Evolutionary conservation across 2,329 filamentous ascomycete genomes (phyloP), one percentile per base, ranked within the genome.

Genomic region (Aspergillus pseudonomiae): DNA sequence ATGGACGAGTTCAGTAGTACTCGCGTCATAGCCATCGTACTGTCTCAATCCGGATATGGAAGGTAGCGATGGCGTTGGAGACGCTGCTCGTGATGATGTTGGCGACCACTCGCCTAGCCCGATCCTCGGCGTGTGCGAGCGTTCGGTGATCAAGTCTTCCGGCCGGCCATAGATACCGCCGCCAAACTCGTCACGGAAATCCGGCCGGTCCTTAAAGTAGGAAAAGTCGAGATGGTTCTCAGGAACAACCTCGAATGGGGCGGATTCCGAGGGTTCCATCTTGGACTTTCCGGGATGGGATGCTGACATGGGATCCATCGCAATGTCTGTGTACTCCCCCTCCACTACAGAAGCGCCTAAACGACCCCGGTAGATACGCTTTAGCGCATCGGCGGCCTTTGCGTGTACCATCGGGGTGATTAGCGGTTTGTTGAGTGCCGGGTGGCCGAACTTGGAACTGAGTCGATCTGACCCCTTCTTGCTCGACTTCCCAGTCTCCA

Each of bases 351-450:
- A 81, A 0, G 85, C 81, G n/a, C 83, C 84, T 2, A 96, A 80
- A 5, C 94, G 89, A 12, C 94, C 94, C 28, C 89, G 89, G 76
- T 97, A 97, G 57, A 99, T 85, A 50, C 91, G 88, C n/a, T 90
- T 89, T 11, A 99, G 85, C 46, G 95, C 85, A 63, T 95, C 93
- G 72, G 95, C 92, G 2, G 93, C 92, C 78, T 91, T 96, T 60
- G 92, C 91, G 71, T 96, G 91, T 4, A 98, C 94, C 94, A 98
- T 97, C 3, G 94, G 94, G 0, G 93, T 96, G 70, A 94, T 94
- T 24, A 98, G 84, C 4, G 91, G 90, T 77, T 91, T 91, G 82
- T 95, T 97, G 19, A 98, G 84, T 5, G 92, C 93, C 1, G 94
- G 95, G 75, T 99, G 93, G 2, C 93, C 94, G 74, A 97, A 99